A percentile compares a stretch with the other conserved stretches of the same genome.
Evolutionary conservation across 2,329 filamentous ascomycete species (phyloP).

Genomic region (Elsinoe arachidis): DNA sequence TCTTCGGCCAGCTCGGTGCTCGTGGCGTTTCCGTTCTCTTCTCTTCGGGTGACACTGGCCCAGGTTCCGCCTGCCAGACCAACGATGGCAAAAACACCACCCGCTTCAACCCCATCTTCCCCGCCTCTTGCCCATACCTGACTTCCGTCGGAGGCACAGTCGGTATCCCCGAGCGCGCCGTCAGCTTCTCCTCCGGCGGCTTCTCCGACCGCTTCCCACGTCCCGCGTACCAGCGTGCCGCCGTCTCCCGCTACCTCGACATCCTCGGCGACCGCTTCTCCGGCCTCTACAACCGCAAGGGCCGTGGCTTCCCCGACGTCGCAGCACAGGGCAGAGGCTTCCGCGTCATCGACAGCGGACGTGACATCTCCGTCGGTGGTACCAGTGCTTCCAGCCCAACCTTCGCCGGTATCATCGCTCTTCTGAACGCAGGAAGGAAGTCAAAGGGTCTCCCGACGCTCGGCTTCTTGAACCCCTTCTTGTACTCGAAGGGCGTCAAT

Average conservation of each 20-base stretch:
- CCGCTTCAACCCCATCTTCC: constrained; percentile 38
- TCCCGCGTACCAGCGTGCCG: constrained; percentile 36
- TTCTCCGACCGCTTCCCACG: constrained; percentile 37
- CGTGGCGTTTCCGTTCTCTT: constrained; percentile 55
- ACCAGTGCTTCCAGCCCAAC: constrained; percentile 51
- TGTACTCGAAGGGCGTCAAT: constrained; percentile 43
- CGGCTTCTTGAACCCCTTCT: constrained; percentile 54
- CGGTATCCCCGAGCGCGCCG: constrained; percentile 37
- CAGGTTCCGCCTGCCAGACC: constrained; percentile 40
- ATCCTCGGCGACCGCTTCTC: constrained; percentile 32
- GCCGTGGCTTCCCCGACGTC: constrained; percentile 39
- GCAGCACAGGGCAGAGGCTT: constrained; percentile 45
- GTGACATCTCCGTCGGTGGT: constrained; percentile 41
- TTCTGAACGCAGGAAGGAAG: constrained; percentile 54
- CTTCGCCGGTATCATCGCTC: constrained; percentile 48
- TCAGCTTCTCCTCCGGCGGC: constrained; percentile 34
- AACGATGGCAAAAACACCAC: constrained; percentile 39
- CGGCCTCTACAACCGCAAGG: constrained; percentile 35
- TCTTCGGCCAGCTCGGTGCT: constrained; percentile 55
- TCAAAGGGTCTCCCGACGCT: constrained; percentile 40
- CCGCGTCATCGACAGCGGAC: constrained; percentile 35
- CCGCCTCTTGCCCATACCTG: constrained; percentile 39
- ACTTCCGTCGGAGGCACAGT: constrained; percentile 39
- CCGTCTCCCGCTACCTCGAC: constrained; percentile 32
- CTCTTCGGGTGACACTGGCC: constrained; percentile 52